Evolutionary conservation across 2,329 filamentous ascomycete species (phyloP), one percentile per base, ranked within the genome.

Genomic region (Colletotrichum echinochloae): DNA sequence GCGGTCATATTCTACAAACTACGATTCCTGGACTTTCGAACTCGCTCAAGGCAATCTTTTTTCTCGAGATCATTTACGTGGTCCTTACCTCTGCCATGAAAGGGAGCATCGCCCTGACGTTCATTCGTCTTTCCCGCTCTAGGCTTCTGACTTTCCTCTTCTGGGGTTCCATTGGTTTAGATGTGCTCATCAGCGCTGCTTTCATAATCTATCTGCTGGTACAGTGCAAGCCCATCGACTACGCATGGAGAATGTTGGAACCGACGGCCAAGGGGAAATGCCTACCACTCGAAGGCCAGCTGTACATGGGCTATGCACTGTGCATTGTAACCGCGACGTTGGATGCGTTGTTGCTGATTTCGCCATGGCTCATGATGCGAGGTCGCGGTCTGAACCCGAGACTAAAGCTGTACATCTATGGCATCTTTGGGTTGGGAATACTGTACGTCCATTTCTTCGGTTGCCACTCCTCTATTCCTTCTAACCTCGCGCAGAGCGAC

Each of bases 1-100:
- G 66, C 11, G 66, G 66, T 1, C 20, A 37, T 16, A 23, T 60
- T 9, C 12, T 37, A 23, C 16, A 60, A 11, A 26, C 62, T 2
- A 55, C 30, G 9, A 48, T 65, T n/a, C 14, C 46, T 18, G 66
- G 66, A 8, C 35, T 65, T 7, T 12, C 41, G 2, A 35, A 5
- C 1, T 23, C 39, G 2, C 66, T 69, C 30, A 69, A 69, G 37
- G 62, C 33, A 3, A 28, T 69, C 2, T 69, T 69, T 33, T 69
- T 69, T 41, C 39, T 69, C 9, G 66, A 69, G 35, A 69, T 69
- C 23, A 69, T 69, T 4, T 69, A 69, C 18, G 66, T 69, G 1
- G 66, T 69, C 4, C 66, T 69, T 30, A 69, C 66, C 20, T 69
- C 66, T 1, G 66, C 66, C 23, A 69, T 69, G 66, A 69, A 69